A percentile compares a stretch with the other conserved stretches of the same genome.
phyloP scores from a whole-genome alignment of 1,139 yeast genomes.

The Taphrina flavorubra region DNA sequence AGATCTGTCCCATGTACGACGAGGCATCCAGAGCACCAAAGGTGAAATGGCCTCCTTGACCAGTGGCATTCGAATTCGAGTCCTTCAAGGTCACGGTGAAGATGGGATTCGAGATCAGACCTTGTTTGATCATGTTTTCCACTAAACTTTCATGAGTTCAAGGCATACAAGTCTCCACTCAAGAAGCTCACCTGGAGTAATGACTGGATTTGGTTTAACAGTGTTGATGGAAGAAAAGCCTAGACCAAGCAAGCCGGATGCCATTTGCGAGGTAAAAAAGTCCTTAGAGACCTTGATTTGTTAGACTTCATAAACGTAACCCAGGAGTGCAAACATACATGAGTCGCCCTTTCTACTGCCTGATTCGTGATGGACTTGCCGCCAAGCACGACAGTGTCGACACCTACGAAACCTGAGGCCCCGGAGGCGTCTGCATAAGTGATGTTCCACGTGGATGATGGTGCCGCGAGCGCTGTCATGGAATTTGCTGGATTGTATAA shows the following conservation, averaged over 20 bases:
- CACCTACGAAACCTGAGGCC: constrained; percentile 50
- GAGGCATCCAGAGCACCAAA: constrained; percentile 53
- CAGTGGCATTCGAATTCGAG: constrained; percentile 29
- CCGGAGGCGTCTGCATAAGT: constrained; percentile 49
- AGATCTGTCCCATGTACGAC: constrained; percentile 34
- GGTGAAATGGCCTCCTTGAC: constrained; percentile 81
- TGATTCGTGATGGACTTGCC: constrained; percentile 43
- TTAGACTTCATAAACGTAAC: neutral
- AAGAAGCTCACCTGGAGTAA: constrained; percentile 20
- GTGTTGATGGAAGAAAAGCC: constrained; percentile 39
- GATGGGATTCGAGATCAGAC: constrained; percentile 22
- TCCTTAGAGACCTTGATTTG: constrained; percentile 27
- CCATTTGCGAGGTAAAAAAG: constrained; percentile 28
- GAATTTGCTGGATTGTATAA: constrained; percentile 54
- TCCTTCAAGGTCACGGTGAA: constrained; percentile 26
- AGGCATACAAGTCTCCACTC: too few species aligned
- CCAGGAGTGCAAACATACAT: constrained; percentile 2
- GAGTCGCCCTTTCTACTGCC: constrained; percentile 31
- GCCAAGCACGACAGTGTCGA: constrained; percentile 46
- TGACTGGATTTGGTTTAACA: constrained; percentile 36
- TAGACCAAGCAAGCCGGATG: constrained; percentile 36
- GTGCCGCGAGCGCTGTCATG: constrained; percentile 44
- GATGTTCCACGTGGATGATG: constrained; percentile 51
- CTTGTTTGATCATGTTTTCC: constrained; percentile 37
- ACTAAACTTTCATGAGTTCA: neutral